Base-by-base conservation (phyloP, 1,284 basidiomycete genomes). In the Heterobasidion parviporum region DNA sequence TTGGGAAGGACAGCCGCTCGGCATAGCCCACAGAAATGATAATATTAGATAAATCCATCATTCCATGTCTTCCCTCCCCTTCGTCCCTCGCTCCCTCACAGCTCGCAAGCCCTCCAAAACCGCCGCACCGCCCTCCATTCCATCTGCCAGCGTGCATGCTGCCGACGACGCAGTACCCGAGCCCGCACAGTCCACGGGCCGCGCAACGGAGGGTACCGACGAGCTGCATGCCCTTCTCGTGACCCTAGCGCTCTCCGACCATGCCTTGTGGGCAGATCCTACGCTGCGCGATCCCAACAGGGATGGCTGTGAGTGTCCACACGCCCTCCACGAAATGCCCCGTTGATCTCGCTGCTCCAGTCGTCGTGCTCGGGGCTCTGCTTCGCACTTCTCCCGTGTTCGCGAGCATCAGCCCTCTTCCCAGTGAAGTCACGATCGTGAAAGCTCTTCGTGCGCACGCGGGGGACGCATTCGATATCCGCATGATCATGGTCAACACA, bases 161-260 rank as follows among this genome's bases (percentile, higher is more conserved):
- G 5, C 6, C 26, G 26, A 26, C 26, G 26, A 4, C 26, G 4
- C 6, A 4, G 26, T 5, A 26, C 26, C 4, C 4, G 26, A 26
- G 26, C 26, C 26, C 26, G 26, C 26, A 6, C 26, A 26, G 26
- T 5, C 26, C 26, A 26, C 26, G 5, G 26, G 26, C 26, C 26
- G 26, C 26, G 4, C 26, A 26, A 26, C 26, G 26, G 26, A 6
- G 26, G 26, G 26, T 5, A 26, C 26, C 26, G 26, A 26, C 26
- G 6, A 26, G 26, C 26, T 26, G 26, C 26, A 26, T 49, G 73
- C 72, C 2, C 64, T 67, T 4, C 69, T 87, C 20, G 58, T 85
- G 34, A 71, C 70, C 15, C 76, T 89, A 6, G 74, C 85, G 0
- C 68, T 89, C n/a, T 85, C 86, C 6, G 79, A 87, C 62, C 77